These are phyloP conservation scores for Trichoderma koningiopsis DNA, from an alignment of 2,329 filamentous ascomycete genomes.

Conservation along the genomic window DNA sequence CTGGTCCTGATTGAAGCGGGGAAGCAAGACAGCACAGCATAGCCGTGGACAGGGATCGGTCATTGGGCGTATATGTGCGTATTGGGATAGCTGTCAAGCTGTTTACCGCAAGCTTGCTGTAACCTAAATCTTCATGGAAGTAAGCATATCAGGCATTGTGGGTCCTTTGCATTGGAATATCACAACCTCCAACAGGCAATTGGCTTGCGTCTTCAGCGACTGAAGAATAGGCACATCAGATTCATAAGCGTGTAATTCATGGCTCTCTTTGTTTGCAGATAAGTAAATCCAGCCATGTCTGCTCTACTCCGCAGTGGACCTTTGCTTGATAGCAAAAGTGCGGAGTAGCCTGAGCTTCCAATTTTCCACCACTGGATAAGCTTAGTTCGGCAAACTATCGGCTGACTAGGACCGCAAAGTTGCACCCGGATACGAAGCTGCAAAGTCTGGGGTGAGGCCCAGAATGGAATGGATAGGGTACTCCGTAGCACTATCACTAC, in stretches of 20 bases:
- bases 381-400: slow-evolving; percentile 11
- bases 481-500: not conserved
- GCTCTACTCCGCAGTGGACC: slow-evolving; percentile 2
- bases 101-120: slow-evolving; percentile 4
- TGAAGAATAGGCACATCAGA: not conserved
- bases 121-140: not conserved
- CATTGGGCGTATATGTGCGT: not conserved
- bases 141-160: slow-evolving; percentile 6
- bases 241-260: not conserved
- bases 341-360: slow-evolving; percentile 3
- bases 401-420: not conserved
- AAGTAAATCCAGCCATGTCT: not conserved
- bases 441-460: slow-evolving; percentile 10
- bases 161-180: not conserved
- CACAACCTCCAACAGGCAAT: not conserved
- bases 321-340: not conserved
- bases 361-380: slow-evolving; percentile 26
- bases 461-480: not conserved
- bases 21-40: not conserved
- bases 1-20: slow-evolving; percentile 20
- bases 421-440: slow-evolving; percentile 11
- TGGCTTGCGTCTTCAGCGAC: not conserved
- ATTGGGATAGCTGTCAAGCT: not conserved
- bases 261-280: not conserved
- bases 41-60: not conserved